These are phyloP conservation scores for Talaromyces wortmannii DNA, from an alignment of 495 filamentous ascomycete genomes.

Conservation along the genomic window DNA sequence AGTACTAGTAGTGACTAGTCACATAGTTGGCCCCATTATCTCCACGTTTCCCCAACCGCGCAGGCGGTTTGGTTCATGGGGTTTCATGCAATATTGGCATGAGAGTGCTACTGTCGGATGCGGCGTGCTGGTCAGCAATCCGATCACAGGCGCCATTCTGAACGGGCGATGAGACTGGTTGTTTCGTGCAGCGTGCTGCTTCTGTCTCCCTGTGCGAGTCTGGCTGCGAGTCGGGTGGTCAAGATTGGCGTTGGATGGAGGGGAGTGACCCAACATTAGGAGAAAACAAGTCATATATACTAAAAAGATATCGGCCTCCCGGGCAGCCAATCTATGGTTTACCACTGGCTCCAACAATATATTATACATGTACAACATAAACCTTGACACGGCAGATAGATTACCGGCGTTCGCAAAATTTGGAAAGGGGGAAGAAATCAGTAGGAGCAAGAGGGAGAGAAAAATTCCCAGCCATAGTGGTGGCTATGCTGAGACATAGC, in stretches of 20 bases:
- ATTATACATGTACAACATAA: too few relatives aligned
- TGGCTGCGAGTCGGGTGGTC: neutral
- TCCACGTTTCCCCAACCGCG: slow-evolving; percentile 52
- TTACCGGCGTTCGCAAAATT: too few relatives aligned
- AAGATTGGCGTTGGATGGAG: neutral
- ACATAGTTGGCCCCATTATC: slow-evolving; percentile 56
- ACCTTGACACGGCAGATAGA: too few relatives aligned
- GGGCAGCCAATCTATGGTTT: too few relatives aligned
- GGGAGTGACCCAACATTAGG: too few relatives aligned
- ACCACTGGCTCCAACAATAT: too few relatives aligned
- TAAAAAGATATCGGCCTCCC: too few relatives aligned
- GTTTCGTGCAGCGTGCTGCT: slow-evolving; percentile 2
- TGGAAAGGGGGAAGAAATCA: too few relatives aligned
- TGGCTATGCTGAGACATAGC: too few relatives aligned
- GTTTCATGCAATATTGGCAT: slow-evolving; percentile 35
- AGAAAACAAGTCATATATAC: too few relatives aligned
- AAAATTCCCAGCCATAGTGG: too few relatives aligned
- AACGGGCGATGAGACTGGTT: slow-evolving; percentile 1
- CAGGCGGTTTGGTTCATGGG: slow-evolving; percentile 28
- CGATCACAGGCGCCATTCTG: slow-evolving; percentile 27
- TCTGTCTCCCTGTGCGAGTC: neutral
- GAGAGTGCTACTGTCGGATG: slow-evolving; percentile 15
- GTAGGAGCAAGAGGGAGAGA: too few relatives aligned
- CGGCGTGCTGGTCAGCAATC: slow-evolving; percentile 23
- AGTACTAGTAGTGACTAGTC: slow-evolving; percentile 28